These are phyloP conservation scores for Puccinellia tenuiflora DNA, from an alignment of 176 grass and related monocot species.

Conservation along the genomic window DNA sequence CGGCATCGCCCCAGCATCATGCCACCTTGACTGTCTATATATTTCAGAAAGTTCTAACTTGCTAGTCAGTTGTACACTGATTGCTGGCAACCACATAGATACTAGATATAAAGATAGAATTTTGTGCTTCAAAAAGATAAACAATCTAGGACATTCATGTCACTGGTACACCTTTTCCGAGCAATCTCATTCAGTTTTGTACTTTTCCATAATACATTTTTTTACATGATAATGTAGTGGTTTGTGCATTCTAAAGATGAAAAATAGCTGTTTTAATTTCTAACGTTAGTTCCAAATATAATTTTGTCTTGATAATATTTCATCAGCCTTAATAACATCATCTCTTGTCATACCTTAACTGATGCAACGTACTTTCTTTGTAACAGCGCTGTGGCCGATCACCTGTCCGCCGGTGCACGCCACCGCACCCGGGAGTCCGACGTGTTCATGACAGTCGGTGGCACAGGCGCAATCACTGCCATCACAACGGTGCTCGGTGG, in stretches of 20 bases:
- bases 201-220: neutral
- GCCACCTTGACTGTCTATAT: neutral
- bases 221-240: neutral
- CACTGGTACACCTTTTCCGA: neutral
- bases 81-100: neutral
- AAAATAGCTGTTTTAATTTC: neutral
- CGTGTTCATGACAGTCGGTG: constrained; percentile 66
- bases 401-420: constrained; percentile 40
- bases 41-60: neutral
- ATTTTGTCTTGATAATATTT: neutral
- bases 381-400: constrained; percentile 53
- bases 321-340: neutral
- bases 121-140: neutral
- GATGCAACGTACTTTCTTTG: neutral
- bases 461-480: constrained; percentile 57
- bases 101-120: neutral
- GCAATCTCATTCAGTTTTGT: neutral
- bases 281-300: neutral
- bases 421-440: constrained; percentile 46
- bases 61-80: neutral
- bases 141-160: neutral
- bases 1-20: neutral
- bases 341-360: neutral
- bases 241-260: neutral
- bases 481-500: constrained; percentile 62